phyloP scores from a whole-genome alignment of 2,329 filamentous ascomycete genomes.

The Aureobasidium sp. region DNA sequence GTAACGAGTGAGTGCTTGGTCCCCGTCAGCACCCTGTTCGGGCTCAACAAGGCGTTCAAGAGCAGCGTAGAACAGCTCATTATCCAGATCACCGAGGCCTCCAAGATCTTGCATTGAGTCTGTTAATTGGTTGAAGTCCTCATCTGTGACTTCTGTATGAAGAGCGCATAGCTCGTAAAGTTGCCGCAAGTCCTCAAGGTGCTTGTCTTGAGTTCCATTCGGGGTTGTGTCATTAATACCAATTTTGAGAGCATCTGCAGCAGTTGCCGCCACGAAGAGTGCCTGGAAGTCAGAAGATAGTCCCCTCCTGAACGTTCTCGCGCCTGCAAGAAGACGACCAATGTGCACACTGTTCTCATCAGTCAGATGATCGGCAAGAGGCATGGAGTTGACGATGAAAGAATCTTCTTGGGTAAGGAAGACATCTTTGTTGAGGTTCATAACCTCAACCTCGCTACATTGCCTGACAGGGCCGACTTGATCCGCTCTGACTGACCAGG shows the following conservation, averaged over 20 bases:
- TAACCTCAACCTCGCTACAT: constrained; percentile 69
- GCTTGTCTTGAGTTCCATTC: constrained; percentile 15
- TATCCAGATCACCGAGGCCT: constrained; percentile 45
- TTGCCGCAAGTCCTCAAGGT: constrained; percentile 37
- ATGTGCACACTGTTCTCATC: constrained; percentile 15
- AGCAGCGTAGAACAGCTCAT: constrained; percentile 45
- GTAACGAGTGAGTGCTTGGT: constrained; percentile 59
- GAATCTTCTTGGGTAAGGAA: constrained; percentile 29
- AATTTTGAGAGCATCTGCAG: constrained; percentile 13
- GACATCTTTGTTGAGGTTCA: constrained; percentile 58
- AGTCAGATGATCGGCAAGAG: constrained; percentile 17
- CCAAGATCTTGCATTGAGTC: constrained; percentile 60
- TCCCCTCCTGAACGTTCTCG: constrained; percentile 20
- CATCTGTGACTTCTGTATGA: constrained; percentile 70
- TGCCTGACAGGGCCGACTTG: constrained; percentile 70
- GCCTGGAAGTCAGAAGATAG: constrained; percentile 21
- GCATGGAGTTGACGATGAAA: constrained; percentile 21
- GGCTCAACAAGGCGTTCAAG: constrained; percentile 41
- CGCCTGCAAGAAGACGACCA: constrained; percentile 20
- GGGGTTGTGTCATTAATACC: not conserved
- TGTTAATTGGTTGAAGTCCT: constrained; percentile 66
- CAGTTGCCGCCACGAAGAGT: constrained; percentile 41
- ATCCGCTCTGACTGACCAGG: constrained; percentile 82
- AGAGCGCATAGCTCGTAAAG: constrained; percentile 77
- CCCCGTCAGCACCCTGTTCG: constrained; percentile 32